Evolutionary conservation across 2,329 filamentous ascomycete genomes (phyloP).

Genomic region (Macrophomina tecta): DNA sequence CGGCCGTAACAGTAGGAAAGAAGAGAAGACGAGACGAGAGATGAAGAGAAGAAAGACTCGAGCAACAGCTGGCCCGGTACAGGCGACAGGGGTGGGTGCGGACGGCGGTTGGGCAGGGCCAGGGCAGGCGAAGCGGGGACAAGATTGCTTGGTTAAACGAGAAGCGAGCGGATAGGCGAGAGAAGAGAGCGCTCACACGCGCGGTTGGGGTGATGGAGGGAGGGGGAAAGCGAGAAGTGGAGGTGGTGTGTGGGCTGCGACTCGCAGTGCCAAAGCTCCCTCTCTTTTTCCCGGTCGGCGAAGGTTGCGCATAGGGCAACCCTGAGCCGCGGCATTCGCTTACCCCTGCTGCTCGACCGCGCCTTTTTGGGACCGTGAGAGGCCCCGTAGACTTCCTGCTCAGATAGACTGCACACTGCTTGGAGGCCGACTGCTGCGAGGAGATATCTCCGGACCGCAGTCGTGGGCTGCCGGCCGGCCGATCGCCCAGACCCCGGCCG

Average conservation of each 20-base stretch:
- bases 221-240: constrained; percentile 8
- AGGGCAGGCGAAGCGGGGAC: background rate
- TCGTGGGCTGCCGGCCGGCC: background rate
- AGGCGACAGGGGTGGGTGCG: background rate
- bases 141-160: background rate
- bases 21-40: background rate
- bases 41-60: background rate
- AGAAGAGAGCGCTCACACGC: background rate
- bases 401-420: no score
- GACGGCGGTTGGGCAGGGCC: background rate
- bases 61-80: constrained; percentile 7
- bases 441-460: background rate
- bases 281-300: background rate
- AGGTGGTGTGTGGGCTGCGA: constrained; percentile 11
- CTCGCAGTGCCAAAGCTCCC: background rate
- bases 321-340: constrained; percentile 19
- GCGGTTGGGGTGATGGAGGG: background rate
- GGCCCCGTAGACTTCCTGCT: no score
- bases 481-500: no score
- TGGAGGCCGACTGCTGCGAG: background rate
- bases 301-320: background rate
- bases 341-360: constrained; percentile 1
- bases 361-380: background rate
- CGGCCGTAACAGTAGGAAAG: background rate
- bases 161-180: background rate